A percentile compares a stretch with the other conserved stretches of the same genome.
These are phyloP conservation scores for Pythium guiyangense DNA, from an alignment of 352 stramenopile species.

Conservation along the genomic window DNA sequence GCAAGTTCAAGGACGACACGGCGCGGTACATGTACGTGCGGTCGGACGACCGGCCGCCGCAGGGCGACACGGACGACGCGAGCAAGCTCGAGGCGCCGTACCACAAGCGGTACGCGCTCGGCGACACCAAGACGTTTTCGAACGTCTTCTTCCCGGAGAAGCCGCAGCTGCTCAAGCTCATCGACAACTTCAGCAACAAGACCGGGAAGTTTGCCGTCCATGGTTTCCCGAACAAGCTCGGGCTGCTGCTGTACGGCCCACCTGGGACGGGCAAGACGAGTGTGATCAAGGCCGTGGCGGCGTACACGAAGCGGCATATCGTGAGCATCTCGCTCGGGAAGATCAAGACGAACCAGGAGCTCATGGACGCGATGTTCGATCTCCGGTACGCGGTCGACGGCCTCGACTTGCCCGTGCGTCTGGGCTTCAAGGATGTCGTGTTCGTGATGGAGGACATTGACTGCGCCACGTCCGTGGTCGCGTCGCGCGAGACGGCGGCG, in stretches of 20 bases:
- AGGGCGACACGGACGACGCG: conserved; percentile 10
- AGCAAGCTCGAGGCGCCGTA: conserved; percentile 17
- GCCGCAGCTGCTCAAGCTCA: no score
- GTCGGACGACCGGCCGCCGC: conserved; percentile 10
- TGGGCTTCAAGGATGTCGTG: no score
- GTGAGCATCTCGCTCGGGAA: conserved; percentile 44
- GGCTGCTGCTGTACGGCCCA: conserved; percentile 73
- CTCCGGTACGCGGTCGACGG: conserved; percentile 27
- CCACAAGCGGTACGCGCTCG: conserved; percentile 62
- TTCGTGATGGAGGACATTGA: no score
- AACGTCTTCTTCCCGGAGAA: no score
- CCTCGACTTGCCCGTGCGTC: conserved; percentile 6
- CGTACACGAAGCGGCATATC: conserved; percentile 60
- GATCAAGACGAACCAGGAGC: conserved; percentile 59
- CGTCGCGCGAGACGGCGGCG: no score
- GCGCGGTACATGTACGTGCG: conserved; percentile 43
- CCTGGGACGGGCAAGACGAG: conserved; percentile 85
- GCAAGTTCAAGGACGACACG: conserved; percentile 20
- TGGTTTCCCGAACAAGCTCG: conserved; percentile 4
- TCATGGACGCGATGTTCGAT: conserved; percentile 53
- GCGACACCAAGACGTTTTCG: conserved; percentile 51
- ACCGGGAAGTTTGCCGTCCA: no score
- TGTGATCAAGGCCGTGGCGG: conserved; percentile 78
- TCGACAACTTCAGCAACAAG: no score
- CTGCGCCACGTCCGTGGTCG: no score